Conservation (phyloP, 2,329 filamentous ascomycete genomes). For the Ophiocordyceps camponoti-leonardi region DNA sequence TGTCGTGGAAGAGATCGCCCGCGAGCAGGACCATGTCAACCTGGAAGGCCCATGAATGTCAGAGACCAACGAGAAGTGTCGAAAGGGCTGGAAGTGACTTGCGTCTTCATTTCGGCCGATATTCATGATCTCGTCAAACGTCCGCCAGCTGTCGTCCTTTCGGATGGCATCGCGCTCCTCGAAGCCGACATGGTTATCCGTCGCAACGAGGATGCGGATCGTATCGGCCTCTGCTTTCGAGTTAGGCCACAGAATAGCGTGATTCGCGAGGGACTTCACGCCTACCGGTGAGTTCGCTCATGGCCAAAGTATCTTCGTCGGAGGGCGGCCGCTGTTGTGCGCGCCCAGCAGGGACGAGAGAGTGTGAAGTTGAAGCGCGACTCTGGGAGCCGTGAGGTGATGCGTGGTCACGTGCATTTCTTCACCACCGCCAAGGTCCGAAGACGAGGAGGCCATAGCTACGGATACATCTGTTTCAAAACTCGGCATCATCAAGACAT, state of each 20-base stretch:
- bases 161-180: slow-evolving; percentile 84
- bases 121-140: slow-evolving; percentile 89
- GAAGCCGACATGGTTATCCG: slow-evolving; percentile 96
- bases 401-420: slow-evolving; percentile 13
- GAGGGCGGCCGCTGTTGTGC: not conserved
- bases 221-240: slow-evolving; percentile 48
- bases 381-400: slow-evolving; percentile 6
- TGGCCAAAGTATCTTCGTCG: slow-evolving; percentile 1
- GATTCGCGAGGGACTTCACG: not conserved
- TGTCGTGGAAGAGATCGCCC: slow-evolving; percentile 94
- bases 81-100: slow-evolving; percentile 4
- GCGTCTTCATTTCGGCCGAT: slow-evolving; percentile 72
- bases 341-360: not conserved
- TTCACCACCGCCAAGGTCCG: no score
- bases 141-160: slow-evolving; percentile 94
- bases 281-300: slow-evolving; percentile 14
- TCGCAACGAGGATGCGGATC: slow-evolving; percentile 84
- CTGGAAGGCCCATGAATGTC: slow-evolving; percentile 14
- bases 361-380: not conserved
- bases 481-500: no score
- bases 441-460: no score
- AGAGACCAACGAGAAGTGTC: not conserved
- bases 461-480: no score
- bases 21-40: slow-evolving; percentile 94
- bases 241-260: slow-evolving; percentile 2